Base-by-base conservation (phyloP, 73 alveolate genomes). In the Durusdinium trenchii region DNA sequence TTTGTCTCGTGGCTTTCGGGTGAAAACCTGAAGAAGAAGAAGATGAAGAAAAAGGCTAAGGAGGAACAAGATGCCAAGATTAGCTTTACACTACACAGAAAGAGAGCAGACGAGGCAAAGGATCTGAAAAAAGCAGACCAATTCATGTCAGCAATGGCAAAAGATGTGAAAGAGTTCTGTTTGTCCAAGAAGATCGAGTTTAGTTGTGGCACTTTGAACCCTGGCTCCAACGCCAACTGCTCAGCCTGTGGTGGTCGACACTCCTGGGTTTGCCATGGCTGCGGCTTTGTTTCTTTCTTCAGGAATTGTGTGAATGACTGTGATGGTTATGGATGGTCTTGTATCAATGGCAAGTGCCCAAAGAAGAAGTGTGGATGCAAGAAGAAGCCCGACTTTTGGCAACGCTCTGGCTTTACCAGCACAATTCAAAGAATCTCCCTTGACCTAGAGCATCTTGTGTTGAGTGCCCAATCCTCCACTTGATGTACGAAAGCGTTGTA, bases 1-100 rank as follows among this genome's bases (percentile, higher is more conserved):
- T 91, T 91, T 52, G 98, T 91, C 23, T 48, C 75, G 48, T 91
- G 98, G 98, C 98, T 91, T 76, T 91, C 98, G 35, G 98, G 98
- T 14, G 98, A 91, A 76, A 91, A 91, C 57, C 90, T 91, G 61
- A 91, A 91, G 48, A 91, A 69, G 89, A 71, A 71, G 61, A 91
- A 91, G 50, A 91, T 69, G 79, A 91, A 91, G 48, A 91, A 91
- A 48, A 91, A 91, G 60, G 98, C 98, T 57, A 91, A 91, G 98
- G 98, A 69, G 79, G 98, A 69, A 46, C 98, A 91, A 48, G 89
- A 91, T 48, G 89, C 98, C 6, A 67, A 69, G 46, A 91, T 91
- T 47, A 35, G 76, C 52, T 43, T 6, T 57, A 91, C 98, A 32
- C 98, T 91, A 38, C 90, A 91, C 32, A n/a, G 98, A n/a, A 87